Conservation (phyloP, 2,329 filamentous ascomycete species). For the Epichloe hybrida region DNA sequence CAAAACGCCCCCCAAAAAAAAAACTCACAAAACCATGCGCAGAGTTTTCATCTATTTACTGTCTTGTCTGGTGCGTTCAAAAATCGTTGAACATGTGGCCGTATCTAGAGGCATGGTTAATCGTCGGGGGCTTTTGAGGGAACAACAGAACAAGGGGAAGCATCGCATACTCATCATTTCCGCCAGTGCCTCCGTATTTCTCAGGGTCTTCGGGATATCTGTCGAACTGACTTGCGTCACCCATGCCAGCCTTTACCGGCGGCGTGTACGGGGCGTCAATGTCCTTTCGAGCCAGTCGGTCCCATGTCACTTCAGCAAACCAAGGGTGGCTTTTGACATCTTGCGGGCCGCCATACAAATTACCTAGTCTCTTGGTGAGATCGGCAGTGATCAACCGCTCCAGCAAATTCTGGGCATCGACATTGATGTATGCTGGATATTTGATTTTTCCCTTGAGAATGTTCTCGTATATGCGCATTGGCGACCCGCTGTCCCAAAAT, state of each 20-base stretch:
- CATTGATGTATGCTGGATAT: slow-evolving; percentile 90
- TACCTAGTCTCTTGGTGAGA: slow-evolving; percentile 86
- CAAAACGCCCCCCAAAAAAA: background rate
- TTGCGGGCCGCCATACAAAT: slow-evolving; percentile 76
- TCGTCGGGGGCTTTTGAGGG: background rate
- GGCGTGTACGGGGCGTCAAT: slow-evolving; percentile 98
- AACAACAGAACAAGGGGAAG: slow-evolving; percentile 15
- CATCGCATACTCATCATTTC: slow-evolving; percentile 65
- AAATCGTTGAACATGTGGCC: slow-evolving; percentile 67
- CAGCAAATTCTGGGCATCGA: slow-evolving; percentile 84
- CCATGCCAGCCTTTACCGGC: slow-evolving; percentile 82
- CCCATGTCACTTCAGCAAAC: slow-evolving; percentile 98
- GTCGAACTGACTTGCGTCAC: slow-evolving; percentile 95
- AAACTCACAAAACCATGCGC: background rate
- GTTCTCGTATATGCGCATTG: slow-evolving; percentile 99
- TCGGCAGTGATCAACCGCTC: slow-evolving; percentile 89
- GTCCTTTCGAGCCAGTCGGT: slow-evolving; percentile 83
- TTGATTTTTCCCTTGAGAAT: slow-evolving; percentile 93
- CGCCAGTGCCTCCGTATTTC: slow-evolving; percentile 60
- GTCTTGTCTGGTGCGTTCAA: slow-evolving; percentile 23
- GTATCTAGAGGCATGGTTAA: slow-evolving; percentile 33
- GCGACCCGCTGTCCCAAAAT: slow-evolving; percentile 95
- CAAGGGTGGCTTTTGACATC: slow-evolving; percentile 94
- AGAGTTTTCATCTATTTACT: background rate
- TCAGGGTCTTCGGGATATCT: slow-evolving; percentile 96